Base-by-base conservation (phyloP, 2,329 filamentous ascomycete genomes). In the Epichloe elymi region DNA sequence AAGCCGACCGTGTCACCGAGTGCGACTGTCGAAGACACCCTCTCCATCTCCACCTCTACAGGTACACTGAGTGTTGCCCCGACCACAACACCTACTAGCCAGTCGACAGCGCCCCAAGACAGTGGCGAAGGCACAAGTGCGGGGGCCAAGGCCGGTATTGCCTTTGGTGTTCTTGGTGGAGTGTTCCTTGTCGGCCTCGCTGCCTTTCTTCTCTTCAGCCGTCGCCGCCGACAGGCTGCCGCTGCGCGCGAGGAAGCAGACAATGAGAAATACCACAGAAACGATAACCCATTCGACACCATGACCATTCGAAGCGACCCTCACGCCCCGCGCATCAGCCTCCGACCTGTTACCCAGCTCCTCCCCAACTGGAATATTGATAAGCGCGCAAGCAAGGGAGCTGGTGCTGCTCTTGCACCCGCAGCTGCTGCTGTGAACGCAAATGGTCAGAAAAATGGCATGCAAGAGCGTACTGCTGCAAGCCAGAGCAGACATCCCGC, bases 341-440 rank as follows among this genome's bases (percentile, higher is more conserved):
- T 95, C 50, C 84, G 88, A 47, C 89, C 89, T 3, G 79, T 93
- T 46, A 91, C 88, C 40, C 82, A 93, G 60, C 90, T 95, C 68
- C 75, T 87, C 39, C 86, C 88, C 5, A 82, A 79, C 61, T 76
- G 60, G 57, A 67, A 66, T 50, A 60, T 70, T 7, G 75, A 78
- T 50, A 73, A 74, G 61, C 70, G 73, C 48, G 62, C 66, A 37
- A 80, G 73, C 68, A 75, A 72, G 53, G 72, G 70, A 35, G 70
- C 71, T 53, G 68, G 65, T 35, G 64, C 74, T 50, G 65, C 66
- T 35, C 62, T 70, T 8, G 59, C 64, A 45, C 61, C 61, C 15
- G 59, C 67, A 20, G 56, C 61, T 23, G 51, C 49, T 35, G 48
- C 46, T 19, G 26, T 38, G 10, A 48, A 44, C 46, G 42, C 53